These are phyloP conservation scores for Astrephomene gubernaculifera DNA, from an alignment of 139 green algal genomes.

Conservation along the genomic window DNA sequence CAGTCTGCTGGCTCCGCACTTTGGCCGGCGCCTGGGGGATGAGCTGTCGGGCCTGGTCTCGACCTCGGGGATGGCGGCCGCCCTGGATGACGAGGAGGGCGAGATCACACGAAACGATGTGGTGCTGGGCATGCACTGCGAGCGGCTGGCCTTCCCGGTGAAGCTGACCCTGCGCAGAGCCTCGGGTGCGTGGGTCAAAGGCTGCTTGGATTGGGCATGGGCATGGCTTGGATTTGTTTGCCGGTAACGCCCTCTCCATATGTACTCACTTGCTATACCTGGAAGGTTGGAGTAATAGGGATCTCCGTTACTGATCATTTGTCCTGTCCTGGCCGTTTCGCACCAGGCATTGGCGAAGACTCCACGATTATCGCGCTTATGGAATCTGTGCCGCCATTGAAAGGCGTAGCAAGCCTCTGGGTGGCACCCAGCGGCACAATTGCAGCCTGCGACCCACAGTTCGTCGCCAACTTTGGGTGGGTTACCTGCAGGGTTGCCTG, in stretches of 20 bases:
- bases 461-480: slow-evolving; percentile 23
- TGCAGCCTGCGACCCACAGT: slow-evolving; percentile 14
- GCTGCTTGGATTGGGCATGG: not conserved
- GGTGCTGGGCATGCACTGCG: slow-evolving; percentile 36
- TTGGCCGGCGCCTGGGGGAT: not conserved
- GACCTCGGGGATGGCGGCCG: not conserved
- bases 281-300: too few species aligned
- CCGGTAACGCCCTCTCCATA: too few species aligned
- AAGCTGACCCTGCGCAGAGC: slow-evolving; percentile 10
- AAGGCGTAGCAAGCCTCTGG: not conserved
- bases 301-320: too few species aligned
- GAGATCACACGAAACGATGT: not conserved
- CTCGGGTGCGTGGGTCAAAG: slow-evolving; percentile 2
- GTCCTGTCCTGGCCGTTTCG: too few species aligned
- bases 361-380: slow-evolving; percentile 7
- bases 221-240: not conserved
- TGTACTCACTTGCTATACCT: too few species aligned
- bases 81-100: not conserved
- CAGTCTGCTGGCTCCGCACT: slow-evolving; percentile 18
- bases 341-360: slow-evolving; percentile 36
- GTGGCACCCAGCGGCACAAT: slow-evolving; percentile 11
- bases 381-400: not conserved
- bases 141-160: slow-evolving; percentile 11
- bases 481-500: not conserved
- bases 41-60: not conserved